A percentile compares a stretch with the other conserved stretches of the same genome.
Evolutionary conservation across 345 rosid genomes (phyloP).

Genomic region (Eutrema heterophyllum): DNA sequence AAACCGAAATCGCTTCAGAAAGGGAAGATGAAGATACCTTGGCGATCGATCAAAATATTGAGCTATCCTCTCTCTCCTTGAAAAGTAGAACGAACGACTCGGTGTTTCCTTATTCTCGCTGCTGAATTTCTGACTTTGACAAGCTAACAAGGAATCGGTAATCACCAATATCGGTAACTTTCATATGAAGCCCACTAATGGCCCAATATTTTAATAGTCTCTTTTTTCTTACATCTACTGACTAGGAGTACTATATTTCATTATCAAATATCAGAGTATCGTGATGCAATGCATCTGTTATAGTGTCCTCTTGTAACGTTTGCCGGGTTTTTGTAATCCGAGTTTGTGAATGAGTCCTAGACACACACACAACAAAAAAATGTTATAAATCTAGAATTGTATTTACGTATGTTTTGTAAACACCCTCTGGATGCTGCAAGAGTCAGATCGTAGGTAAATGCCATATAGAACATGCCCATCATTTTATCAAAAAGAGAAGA

Average conservation of each 20-base stretch:
- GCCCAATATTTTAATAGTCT: not conserved
- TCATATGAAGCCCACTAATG: not conserved
- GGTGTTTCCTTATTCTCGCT: not conserved
- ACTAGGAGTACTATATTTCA: not conserved
- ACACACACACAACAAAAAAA: not conserved
- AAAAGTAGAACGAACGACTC: slow-evolving; percentile 5
- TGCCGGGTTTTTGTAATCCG: not conserved
- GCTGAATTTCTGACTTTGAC: slow-evolving; percentile 3
- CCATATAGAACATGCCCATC: not conserved
- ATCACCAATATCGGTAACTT: not conserved
- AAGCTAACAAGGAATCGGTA: not conserved
- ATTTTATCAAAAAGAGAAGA: not conserved
- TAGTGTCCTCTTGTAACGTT: not conserved
- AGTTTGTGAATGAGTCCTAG: no score
- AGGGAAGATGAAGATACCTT: slow-evolving; percentile 13
- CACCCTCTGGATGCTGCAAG: slow-evolving; percentile 7
- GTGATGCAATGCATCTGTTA: not conserved
- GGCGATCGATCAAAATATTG: not conserved
- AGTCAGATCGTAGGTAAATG: slow-evolving; percentile 1
- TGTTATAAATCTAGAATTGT: no score
- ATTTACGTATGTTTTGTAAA: no score
- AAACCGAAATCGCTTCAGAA: not conserved
- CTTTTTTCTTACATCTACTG: no score
- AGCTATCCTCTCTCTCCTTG: not conserved
- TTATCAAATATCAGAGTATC: not conserved